Evolutionary conservation across 2,329 filamentous ascomycete genomes (phyloP), one percentile per base, ranked within the genome.

Genomic region (Sclerotinia glacialis): DNA sequence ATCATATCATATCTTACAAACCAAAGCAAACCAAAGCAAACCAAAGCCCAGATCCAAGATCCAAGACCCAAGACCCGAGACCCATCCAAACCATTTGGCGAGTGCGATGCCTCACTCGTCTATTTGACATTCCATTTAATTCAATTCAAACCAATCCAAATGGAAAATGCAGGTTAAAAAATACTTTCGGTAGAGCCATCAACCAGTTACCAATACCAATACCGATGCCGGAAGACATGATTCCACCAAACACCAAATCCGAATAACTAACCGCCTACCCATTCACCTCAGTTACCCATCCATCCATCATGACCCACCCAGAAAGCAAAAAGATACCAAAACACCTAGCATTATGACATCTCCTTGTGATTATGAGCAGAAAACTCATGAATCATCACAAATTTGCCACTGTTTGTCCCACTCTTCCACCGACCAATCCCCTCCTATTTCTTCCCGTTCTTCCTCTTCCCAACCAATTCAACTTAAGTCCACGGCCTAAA

Each of bases 381-480:
- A 31, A 5, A 44, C 37, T 40, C 58, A 49, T 37, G 26, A 26
- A 23, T 34, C n/a, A 61, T 61, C 21, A 61, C 21, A 31, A 40
- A 37, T 49, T 49, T 5, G 34, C 55, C 23, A 58, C 42, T 9
- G 37, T 18, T 12, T 52, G 34, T 53, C 67, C 50, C 55, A 77
- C 73, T 62, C 74, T 74, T 6, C 74, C 73, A 14, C 75, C 75
- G 0, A 98, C 93, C 76, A 97, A 94, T 0, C 95, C 95, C 70
- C 92, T 86, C 64, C 95, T 82, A 77, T 98, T 96, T 70, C 95
- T 83, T 0, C 95, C 95, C 4, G 93, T 98, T 46, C 95, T 81
- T 0, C 94, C 94, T 56, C 95, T 83, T 0, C 94, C 94, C 1
- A 99, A 83, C 95, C 95, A 99, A 78, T 99, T 99, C 74, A 97